Percentiles rank a stretch among this genome's conserved stretches.
These are phyloP conservation scores for Przewalskia tangutica DNA, from an alignment of 257 asterid species.

Conservation along the genomic window DNA sequence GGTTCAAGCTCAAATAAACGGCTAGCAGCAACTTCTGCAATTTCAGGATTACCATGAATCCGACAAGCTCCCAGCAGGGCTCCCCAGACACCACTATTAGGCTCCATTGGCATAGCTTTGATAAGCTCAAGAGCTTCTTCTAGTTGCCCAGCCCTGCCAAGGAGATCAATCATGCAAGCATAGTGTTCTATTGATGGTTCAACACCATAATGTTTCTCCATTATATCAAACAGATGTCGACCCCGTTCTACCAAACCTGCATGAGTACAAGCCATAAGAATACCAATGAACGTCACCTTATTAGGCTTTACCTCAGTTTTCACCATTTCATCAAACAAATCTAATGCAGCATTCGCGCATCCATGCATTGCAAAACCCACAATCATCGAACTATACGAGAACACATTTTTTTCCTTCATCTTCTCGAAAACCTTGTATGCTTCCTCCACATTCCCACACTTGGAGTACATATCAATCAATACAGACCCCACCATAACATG, in stretches of 20 bases:
- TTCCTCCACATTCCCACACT: conserved; percentile 63
- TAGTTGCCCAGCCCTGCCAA: conserved; percentile 51
- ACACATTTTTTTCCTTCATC: conserved; percentile 44
- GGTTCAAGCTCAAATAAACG: conserved; percentile 67
- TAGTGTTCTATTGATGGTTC: conserved; percentile 51
- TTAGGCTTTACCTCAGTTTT: conserved; percentile 50
- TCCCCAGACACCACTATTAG: conserved; percentile 75
- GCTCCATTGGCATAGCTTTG: conserved; percentile 48
- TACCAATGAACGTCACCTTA: conserved; percentile 62
- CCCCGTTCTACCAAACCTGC: conserved; percentile 68
- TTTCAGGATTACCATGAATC: conserved; percentile 34
- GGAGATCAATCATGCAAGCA: conserved; percentile 65
- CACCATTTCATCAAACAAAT: conserved; percentile 61
- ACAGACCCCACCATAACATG: conserved; percentile 62
- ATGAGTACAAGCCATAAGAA: conserved; percentile 74
- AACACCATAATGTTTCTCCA: conserved; percentile 42
- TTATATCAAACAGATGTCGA: conserved; percentile 26
- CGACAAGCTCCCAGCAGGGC: conserved; percentile 79
- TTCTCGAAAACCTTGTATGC: conserved; percentile 38
- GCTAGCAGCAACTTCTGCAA: conserved; percentile 68
- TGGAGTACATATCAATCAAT: conserved; percentile 75
- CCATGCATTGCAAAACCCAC: conserved; percentile 74
- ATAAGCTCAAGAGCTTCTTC: conserved; percentile 49
- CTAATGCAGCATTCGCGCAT: conserved; percentile 41
- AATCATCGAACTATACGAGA: conserved; percentile 68